phyloP scores from a whole-genome alignment of 208 protist genomes.

The Porcisia hertigi region DNA sequence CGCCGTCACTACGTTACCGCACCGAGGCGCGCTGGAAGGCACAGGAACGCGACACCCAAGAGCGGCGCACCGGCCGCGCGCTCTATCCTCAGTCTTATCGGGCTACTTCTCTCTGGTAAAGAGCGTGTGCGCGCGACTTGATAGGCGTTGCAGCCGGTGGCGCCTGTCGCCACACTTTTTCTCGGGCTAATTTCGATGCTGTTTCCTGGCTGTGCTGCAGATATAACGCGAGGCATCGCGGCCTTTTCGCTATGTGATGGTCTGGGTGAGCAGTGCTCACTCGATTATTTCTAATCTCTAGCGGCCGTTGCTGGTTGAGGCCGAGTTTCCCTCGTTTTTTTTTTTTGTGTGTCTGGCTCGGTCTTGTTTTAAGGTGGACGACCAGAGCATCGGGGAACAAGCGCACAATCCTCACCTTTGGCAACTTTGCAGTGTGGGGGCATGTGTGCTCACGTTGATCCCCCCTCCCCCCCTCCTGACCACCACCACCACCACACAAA shows the following conservation, averaged over 20 bases:
- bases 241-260: background rate
- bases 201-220: too few species aligned
- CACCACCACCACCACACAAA: too few species aligned
- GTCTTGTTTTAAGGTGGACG: too few species aligned
- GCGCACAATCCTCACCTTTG: too few species aligned
- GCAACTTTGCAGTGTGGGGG: background rate
- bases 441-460: background rate
- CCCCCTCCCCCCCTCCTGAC: too few species aligned
- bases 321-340: too few species aligned
- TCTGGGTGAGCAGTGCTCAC: background rate
- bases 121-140: background rate
- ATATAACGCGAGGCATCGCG: background rate
- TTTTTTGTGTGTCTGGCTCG: background rate
- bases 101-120: constrained; percentile 69
- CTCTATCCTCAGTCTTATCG: constrained; percentile 52
- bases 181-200: too few species aligned
- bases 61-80: constrained; percentile 58
- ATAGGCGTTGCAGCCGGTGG: background rate
- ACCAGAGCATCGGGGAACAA: too few species aligned
- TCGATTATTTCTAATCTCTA: background rate
- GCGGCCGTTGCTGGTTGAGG: too few species aligned
- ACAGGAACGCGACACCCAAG: constrained; percentile 33
- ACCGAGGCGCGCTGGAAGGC: constrained; percentile 56
- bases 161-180: background rate
- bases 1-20: constrained; percentile 35